Base-by-base conservation (phyloP, 1,139 yeast species). In the Wickerhamomyces sp. region DNA sequence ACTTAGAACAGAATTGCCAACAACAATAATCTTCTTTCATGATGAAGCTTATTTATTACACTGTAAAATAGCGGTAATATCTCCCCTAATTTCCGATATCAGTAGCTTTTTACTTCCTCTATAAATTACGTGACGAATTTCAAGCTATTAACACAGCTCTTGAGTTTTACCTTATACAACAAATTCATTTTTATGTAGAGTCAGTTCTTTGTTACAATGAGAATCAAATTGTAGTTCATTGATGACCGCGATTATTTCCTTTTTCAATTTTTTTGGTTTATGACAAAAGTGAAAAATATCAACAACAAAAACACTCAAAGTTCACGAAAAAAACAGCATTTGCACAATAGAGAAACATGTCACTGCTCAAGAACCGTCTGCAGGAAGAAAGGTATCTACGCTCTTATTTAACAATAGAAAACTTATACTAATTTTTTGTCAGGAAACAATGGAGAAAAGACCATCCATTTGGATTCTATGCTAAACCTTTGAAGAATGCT, bases 371-470 rank as follows among this genome's bases (percentile, higher is more conserved):
- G 40, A 51, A 48, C 29, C 56, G 60, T 44, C 54, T 56, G 4
- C 60, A 56, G 32, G 60, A 56, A 37, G 61, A 57, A 43, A 47
- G 56, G 53, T 48, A 32, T 29, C 45, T 41, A n/a, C n/a, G n/a
- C n/a, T n/a, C n/a, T n/a, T n/a, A n/a, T n/a, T n/a, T n/a, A n/a
- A n/a, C n/a, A n/a, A n/a, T n/a, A n/a, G 17, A 31, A 27, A 33
- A 36, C 42, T 6, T 7, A 7, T 10, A 14, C 19, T 6, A 17
- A 19, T 29, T 12, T 12, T 12, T 14, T 7, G 13, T 7, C 13
- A 68, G 97, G 60, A 92, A 90, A 64, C 90, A 85, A 61, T 92
- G 99, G 99, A 79, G 99, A 53, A 92, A 89, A 62, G 97, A 90
- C 60, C 99, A 94, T 61, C 99, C 99, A 0, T 92, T 89, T 63